phyloP scores from a whole-genome alignment of 345 rosid species.

The Citrus sp. region DNA sequence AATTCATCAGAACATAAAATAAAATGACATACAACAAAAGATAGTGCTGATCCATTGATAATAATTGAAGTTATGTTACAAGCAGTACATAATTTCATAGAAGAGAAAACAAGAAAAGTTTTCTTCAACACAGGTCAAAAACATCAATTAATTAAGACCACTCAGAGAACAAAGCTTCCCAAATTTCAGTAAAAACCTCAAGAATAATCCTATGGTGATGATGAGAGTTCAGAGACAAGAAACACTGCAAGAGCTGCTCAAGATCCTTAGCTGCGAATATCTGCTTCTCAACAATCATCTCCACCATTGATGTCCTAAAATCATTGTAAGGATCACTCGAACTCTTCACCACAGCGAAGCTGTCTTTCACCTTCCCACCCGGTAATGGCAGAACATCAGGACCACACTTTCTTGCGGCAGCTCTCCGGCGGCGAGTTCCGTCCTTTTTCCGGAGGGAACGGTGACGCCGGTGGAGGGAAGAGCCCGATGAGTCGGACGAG shows the following conservation, averaged over 20 bases:
- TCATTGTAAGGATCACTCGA: slow-evolving; percentile 68
- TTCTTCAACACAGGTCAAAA: not conserved
- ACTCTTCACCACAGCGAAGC: slow-evolving; percentile 84
- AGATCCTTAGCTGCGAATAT: slow-evolving; percentile 54
- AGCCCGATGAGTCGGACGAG: slow-evolving; percentile 63
- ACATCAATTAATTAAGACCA: slow-evolving; percentile 1
- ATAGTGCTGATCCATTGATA: not conserved
- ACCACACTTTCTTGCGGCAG: not conserved
- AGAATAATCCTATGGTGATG: slow-evolving; percentile 63
- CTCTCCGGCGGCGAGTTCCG: slow-evolving; percentile 15
- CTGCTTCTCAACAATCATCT: slow-evolving; percentile 81
- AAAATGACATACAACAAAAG: no score
- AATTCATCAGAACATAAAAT: no score
- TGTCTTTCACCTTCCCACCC: slow-evolving; percentile 50
- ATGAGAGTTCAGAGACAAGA: slow-evolving; percentile 59
- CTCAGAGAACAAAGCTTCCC: slow-evolving; percentile 54
- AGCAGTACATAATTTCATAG: not conserved
- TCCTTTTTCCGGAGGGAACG: slow-evolving; percentile 8
- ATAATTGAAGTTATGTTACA: not conserved
- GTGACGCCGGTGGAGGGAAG: slow-evolving; percentile 10
- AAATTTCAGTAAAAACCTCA: slow-evolving; percentile 67
- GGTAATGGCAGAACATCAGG: slow-evolving; percentile 20
- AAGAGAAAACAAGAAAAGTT: slow-evolving; percentile 9
- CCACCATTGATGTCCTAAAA: slow-evolving; percentile 74
- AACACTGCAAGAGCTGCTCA: slow-evolving; percentile 70